Evolutionary conservation across 805 yeast species (phyloP), one percentile per base, ranked within the genome.

Genomic region (Saccharomycopsis vini): DNA sequence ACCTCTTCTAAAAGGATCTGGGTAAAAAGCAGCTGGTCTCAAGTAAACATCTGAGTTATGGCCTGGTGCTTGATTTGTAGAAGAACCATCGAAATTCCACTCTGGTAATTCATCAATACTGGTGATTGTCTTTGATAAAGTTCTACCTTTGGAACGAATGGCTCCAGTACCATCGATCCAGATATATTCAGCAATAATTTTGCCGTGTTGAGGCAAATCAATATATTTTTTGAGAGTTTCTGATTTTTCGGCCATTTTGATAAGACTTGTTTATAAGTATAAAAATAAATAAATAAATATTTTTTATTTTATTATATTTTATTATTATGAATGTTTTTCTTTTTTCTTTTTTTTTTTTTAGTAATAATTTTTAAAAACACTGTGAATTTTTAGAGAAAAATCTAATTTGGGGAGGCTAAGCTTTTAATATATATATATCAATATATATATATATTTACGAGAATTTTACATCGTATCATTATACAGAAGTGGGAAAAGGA

Each of bases 51-150:
- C 98, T 36, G 97, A 88, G 72, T 92, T 89, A 66, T 84, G 80
- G 56, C 98, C 98, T 59, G 97, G 97, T 44, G 98, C 97, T 73
- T 92, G 98, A 56, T 84, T 88, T 42, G 98, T 92, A 28, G 97
- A 89, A 36, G 97, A 89, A 68, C 98, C 98, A 66, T 92, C 98
- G 59, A 92, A 92, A 75, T 92, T 92, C 98, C 98, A 92, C 69
- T 90, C 96, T 54, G 97, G 97, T 57, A 92, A 74, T 61, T 92
- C 95, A 50, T 83, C 90, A 43, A 87, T 69, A 32, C 81, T 70
- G 36, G 75, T 60, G 45, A 92, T 81, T 59, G 68, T 72, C 67
- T 78, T 76, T 58, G 58, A 59, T 54, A 92, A 71, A 46, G 98
- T 92, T 68, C 81, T 84, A 69, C 95, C 88, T 73, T 92, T 92